Conservation (phyloP, 352 stramenopile species). For the Globisporangium polare region DNA sequence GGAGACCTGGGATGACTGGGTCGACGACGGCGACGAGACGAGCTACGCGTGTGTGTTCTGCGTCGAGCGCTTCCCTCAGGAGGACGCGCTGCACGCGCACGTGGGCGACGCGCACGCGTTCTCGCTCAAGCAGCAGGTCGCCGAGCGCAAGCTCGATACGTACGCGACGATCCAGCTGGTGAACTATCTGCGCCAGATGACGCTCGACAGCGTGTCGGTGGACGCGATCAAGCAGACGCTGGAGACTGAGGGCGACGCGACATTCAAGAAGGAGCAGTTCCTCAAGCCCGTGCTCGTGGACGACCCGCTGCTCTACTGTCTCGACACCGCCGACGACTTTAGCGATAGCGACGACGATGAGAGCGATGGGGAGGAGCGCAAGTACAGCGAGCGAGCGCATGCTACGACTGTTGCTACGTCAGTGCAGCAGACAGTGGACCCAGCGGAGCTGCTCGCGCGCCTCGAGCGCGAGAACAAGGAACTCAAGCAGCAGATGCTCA, state of each 20-base stretch:
- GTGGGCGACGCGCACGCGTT: slow-evolving; percentile 52
- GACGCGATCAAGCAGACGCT: slow-evolving; percentile 49
- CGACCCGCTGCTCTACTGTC: slow-evolving; percentile 80
- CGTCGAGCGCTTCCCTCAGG: slow-evolving; percentile 31
- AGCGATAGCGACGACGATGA: slow-evolving; percentile 40
- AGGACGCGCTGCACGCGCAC: slow-evolving; percentile 61
- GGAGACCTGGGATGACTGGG: slow-evolving; percentile 86
- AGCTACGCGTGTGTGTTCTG: slow-evolving; percentile 77
- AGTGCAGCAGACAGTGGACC: slow-evolving; percentile 7
- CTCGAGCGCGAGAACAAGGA: slow-evolving; percentile 64
- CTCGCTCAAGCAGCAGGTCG: slow-evolving; percentile 53
- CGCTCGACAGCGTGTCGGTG: slow-evolving; percentile 28
- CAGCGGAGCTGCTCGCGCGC: slow-evolving; percentile 28
- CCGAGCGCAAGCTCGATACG: slow-evolving; percentile 51
- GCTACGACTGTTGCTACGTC: neutral
- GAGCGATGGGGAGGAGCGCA: slow-evolving; percentile 25
- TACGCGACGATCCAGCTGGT: slow-evolving; percentile 80
- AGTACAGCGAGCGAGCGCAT: slow-evolving; percentile 23
- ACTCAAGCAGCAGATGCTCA: slow-evolving; percentile 67
- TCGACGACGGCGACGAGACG: slow-evolving; percentile 52
- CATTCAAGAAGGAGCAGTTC: slow-evolving; percentile 68
- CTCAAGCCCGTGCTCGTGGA: slow-evolving; percentile 72
- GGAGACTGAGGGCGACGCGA: slow-evolving; percentile 30
- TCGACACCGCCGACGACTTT: slow-evolving; percentile 61
- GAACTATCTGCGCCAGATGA: slow-evolving; percentile 65